Percentiles rank a stretch among this genome's conserved stretches.
phyloP scores from a whole-genome alignment of 371 early-diverging fungal species.

The Mucor saturninus region DNA sequence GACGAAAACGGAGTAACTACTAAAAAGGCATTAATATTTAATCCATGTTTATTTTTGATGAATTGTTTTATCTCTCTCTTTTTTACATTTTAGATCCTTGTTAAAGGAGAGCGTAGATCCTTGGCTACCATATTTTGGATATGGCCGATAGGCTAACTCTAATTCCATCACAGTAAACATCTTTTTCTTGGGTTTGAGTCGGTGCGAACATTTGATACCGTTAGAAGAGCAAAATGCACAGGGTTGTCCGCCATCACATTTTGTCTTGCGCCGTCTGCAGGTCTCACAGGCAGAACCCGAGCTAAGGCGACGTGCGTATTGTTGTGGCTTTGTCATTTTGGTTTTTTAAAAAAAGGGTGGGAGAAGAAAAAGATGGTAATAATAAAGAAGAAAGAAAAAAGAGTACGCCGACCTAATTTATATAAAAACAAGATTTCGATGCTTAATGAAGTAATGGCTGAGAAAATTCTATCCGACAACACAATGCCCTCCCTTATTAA shows the following conservation, averaged over 20 bases:
- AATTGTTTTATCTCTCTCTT: background rate
- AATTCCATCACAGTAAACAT: conserved; percentile 10
- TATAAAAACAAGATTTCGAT: background rate
- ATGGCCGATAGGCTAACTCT: conserved; percentile 5
- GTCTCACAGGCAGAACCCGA: conserved; percentile 54
- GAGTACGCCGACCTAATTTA: background rate
- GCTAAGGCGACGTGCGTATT: conserved; percentile 33
- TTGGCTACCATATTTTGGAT: conserved; percentile 8
- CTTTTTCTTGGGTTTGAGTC: conserved; percentile 27
- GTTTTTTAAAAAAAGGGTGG: background rate
- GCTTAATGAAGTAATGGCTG: background rate
- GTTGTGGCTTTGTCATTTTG: background rate
- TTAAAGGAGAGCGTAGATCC: conserved; percentile 31
- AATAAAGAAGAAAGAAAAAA: background rate
- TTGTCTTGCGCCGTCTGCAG: conserved; percentile 51
- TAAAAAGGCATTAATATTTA: background rate
- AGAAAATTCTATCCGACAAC: background rate
- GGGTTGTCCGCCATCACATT: conserved; percentile 50
- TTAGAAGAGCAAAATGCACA: conserved; percentile 48
- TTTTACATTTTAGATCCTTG: conserved; percentile 11
- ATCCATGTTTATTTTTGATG: background rate
- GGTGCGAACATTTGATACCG: conserved; percentile 41
- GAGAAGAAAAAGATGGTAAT: background rate
- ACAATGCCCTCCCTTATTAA: background rate
- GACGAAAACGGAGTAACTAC: background rate